Evolutionary conservation across 1,139 yeast genomes (phyloP).

Genomic region (Spathaspora sp.): DNA sequence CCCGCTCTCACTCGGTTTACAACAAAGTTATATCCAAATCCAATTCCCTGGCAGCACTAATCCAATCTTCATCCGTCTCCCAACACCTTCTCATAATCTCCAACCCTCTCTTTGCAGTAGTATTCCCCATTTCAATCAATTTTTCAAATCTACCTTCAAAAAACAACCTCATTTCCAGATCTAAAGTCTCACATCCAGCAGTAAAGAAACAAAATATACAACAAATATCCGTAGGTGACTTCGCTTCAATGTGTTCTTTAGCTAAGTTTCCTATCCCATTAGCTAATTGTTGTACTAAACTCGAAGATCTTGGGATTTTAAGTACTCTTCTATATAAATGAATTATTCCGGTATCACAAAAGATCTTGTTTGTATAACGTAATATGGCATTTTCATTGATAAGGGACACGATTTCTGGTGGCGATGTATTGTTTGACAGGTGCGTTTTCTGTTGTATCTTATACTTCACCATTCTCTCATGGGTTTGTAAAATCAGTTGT

Average conservation of each 20-base stretch:
- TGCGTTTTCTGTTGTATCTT: constrained; percentile 15
- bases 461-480: constrained; percentile 26
- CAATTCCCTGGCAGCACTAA: constrained; percentile 44
- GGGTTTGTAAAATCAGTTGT: constrained; percentile 30
- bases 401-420: constrained; percentile 19
- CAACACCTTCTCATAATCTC: constrained; percentile 56
- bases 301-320: constrained; percentile 45
- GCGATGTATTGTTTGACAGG: constrained; percentile 14
- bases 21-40: constrained; percentile 50
- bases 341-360: constrained; percentile 53
- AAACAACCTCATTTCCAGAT: constrained; percentile 29
- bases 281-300: constrained; percentile 48
- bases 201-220: constrained; percentile 55
- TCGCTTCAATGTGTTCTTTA: constrained; percentile 36
- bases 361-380: constrained; percentile 55
- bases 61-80: constrained; percentile 59
- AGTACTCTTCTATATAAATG: constrained; percentile 59
- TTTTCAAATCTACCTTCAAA: constrained; percentile 38
- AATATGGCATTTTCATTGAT: constrained; percentile 39
- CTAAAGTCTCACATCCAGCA: constrained; percentile 58
- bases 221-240: constrained; percentile 56
- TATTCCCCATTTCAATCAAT: constrained; percentile 46
- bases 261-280: constrained; percentile 36
- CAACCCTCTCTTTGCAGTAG: constrained; percentile 48
- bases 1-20: constrained; percentile 15